Evolutionary conservation across 1,139 yeast genomes (phyloP).

Genomic region (Pneumocystis carinii): DNA sequence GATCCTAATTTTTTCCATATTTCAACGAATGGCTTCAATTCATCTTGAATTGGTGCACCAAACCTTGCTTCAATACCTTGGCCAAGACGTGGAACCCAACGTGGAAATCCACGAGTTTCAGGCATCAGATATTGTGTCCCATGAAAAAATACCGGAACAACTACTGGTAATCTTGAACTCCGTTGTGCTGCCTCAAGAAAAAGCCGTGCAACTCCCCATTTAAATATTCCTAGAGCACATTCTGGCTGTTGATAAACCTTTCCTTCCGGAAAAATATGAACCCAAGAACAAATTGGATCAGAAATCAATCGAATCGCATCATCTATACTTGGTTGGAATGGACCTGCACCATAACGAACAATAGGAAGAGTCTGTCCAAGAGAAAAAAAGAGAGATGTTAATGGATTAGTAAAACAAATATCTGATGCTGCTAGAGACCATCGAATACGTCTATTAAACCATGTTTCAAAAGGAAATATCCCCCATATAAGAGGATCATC

Average conservation of each 20-base stretch:
- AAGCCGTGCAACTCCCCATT: conserved; percentile 86
- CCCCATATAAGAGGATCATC: neutral
- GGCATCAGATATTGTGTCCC: conserved; percentile 86
- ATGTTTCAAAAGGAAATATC: neutral
- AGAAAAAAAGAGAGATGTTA: conserved; percentile 40
- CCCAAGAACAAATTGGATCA: conserved; percentile 40
- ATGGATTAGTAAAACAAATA: neutral
- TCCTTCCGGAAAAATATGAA: conserved; percentile 92
- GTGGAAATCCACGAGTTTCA: conserved; percentile 37
- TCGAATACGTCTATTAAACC: neutral
- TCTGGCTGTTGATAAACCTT: conserved; percentile 76
- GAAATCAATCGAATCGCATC: conserved; percentile 76
- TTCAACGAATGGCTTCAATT: conserved; percentile 23
- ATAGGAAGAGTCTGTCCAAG: conserved; percentile 79
- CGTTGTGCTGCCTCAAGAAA: conserved; percentile 40
- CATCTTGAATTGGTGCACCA: conserved; percentile 58
- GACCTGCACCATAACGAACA: conserved; percentile 78
- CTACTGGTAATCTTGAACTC: conserved; percentile 44
- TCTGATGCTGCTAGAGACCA: neutral
- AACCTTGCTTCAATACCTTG: conserved; percentile 53
- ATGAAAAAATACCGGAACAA: conserved; percentile 73
- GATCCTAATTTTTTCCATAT: conserved; percentile 35
- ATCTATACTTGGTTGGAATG: conserved; percentile 80
- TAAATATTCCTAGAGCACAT: conserved; percentile 77
- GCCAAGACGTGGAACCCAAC: conserved; percentile 54